These are phyloP conservation scores for Chaetomiaceae sp. DNA, from an alignment of 2,329 filamentous ascomycete genomes.

Conservation along the genomic window DNA sequence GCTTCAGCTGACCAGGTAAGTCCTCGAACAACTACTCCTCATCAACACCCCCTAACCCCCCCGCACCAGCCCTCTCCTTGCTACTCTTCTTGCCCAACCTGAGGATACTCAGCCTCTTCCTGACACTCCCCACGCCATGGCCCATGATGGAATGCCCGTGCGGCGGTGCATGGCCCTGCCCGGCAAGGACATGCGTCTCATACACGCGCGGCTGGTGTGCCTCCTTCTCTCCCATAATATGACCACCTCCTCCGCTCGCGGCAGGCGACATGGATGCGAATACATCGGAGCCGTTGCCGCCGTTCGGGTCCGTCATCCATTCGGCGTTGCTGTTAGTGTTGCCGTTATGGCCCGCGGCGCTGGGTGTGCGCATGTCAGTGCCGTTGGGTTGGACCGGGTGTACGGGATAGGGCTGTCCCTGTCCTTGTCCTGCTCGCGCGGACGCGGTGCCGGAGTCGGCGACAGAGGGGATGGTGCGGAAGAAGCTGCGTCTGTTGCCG, in stretches of 20 bases:
- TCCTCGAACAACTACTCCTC: slow-evolving; percentile 42
- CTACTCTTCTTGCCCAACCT: slow-evolving; percentile 67
- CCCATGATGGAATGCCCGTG: not conserved
- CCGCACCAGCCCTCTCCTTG: slow-evolving; percentile 35
- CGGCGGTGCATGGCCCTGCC: slow-evolving; percentile 18
- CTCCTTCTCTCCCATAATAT: slow-evolving; percentile 4
- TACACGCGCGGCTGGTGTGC: not conserved
- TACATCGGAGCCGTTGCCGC: not conserved
- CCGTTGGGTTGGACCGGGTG: not conserved
- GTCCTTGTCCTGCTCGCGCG: not conserved
- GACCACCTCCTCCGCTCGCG: not conserved
- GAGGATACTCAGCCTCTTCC: slow-evolving; percentile 73
- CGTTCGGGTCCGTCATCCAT: not conserved
- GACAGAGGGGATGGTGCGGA: slow-evolving; percentile 34
- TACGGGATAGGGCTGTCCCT: not conserved
- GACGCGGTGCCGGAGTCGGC: not conserved
- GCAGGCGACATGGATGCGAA: not conserved
- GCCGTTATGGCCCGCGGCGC: too few species aligned
- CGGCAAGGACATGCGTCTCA: not conserved
- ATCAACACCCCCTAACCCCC: slow-evolving; percentile 39
- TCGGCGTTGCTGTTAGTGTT: not conserved
- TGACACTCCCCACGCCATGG: slow-evolving; percentile 52
- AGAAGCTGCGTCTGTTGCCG: slow-evolving; percentile 40
- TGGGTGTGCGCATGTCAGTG: not conserved
- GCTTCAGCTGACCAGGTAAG: not conserved